Conservation (phyloP, 2,329 filamentous ascomycete species). For the Cladophialophora carrionii region DNA sequence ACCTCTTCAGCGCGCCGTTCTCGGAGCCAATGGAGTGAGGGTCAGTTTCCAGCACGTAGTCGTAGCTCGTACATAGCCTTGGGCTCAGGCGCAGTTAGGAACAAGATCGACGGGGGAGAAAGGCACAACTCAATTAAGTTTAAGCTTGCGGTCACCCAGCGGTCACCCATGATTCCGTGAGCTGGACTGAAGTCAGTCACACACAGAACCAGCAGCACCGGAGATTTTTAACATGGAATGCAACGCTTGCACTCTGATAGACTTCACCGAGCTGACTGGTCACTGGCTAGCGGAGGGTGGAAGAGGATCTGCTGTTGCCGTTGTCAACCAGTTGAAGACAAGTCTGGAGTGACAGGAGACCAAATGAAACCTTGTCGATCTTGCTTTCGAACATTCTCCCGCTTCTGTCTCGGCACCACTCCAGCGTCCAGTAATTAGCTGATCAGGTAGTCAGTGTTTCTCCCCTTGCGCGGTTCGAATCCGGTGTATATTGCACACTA, state of each 20-base stretch:
- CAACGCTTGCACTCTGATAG: not conserved
- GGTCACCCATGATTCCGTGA: too few species aligned
- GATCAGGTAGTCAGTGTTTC: not conserved
- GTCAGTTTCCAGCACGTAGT: too few species aligned
- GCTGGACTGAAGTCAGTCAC: not conserved
- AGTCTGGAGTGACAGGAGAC: not conserved
- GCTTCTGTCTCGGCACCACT: not conserved
- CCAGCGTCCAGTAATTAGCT: too few species aligned
- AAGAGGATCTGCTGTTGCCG: slow-evolving; percentile 5
- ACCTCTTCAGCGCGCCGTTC: not conserved
- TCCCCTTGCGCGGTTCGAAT: not conserved
- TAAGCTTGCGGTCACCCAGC: not conserved
- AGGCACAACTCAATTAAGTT: not conserved
- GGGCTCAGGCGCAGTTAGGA: not conserved
- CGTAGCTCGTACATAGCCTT: not conserved
- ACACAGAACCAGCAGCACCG: too few species aligned
- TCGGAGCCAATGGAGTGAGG: not conserved
- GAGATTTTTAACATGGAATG: not conserved
- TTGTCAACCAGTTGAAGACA: not conserved
- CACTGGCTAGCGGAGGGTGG: not conserved
- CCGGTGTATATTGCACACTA: not conserved
- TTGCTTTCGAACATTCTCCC: not conserved
- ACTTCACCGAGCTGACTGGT: not conserved
- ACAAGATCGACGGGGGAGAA: not conserved
- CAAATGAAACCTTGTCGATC: not conserved